These are phyloP conservation scores for Myxozyma melibiosi DNA, from an alignment of 805 yeast genomes.

Conservation along the genomic window DNA sequence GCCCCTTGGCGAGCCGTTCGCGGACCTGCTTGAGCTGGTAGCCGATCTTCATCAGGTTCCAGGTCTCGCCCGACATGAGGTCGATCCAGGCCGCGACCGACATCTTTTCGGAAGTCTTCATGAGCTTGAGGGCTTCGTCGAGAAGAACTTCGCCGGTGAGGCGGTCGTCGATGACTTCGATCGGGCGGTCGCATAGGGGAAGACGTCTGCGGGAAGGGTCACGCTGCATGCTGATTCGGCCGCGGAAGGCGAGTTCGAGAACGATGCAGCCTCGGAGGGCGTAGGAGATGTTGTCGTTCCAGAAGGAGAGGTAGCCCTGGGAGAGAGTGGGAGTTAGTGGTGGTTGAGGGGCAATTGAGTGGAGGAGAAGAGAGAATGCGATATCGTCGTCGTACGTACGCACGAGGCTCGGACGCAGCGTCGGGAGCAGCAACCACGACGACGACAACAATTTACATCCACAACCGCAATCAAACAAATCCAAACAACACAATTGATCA, in stretches of 20 bases:
- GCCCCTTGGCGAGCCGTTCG: constrained; percentile 92
- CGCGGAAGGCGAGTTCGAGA: constrained; percentile 88
- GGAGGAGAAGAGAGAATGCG: background rate
- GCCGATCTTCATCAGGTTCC: constrained; percentile 92
- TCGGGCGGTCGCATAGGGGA: constrained; percentile 81
- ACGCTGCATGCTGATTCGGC: constrained; percentile 82
- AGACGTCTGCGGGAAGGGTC: constrained; percentile 91
- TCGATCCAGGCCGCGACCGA: constrained; percentile 92
- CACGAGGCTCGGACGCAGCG: background rate
- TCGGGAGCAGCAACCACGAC: background rate
- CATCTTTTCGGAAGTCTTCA: constrained; percentile 80
- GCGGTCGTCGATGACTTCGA: constrained; percentile 81
- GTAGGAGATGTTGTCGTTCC: constrained; percentile 97
- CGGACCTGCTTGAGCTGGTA: constrained; percentile 97
- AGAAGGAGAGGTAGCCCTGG: constrained; percentile 84
- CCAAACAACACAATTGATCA: background rate
- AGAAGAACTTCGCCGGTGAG: constrained; percentile 93
- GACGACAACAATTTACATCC: background rate
- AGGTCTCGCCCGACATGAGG: constrained; percentile 87
- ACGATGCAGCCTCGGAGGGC: constrained; percentile 93
- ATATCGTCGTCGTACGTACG: background rate
- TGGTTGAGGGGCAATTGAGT: background rate
- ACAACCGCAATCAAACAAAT: background rate
- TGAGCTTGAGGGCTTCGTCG: constrained; percentile 89
- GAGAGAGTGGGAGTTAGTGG: background rate